Conservation (phyloP, 177 flowering plant genomes). For the Vitis hybrid region DNA sequence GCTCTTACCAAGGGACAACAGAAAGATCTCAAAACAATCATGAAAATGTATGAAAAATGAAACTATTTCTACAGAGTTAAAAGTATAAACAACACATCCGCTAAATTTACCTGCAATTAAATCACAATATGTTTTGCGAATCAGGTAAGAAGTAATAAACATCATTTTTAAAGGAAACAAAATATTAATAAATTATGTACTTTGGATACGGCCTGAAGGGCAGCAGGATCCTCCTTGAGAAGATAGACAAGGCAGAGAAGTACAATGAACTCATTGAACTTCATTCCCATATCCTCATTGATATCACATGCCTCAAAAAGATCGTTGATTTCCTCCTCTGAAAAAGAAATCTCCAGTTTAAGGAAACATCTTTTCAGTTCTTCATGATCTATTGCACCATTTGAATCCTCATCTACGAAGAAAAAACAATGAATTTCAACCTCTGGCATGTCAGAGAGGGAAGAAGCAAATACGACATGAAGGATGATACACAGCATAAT, state of each 20-base stretch:
- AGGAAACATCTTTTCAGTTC: slow-evolving; percentile 78
- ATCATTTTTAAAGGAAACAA: neutral
- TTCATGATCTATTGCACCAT: slow-evolving; percentile 75
- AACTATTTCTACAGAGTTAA: neutral
- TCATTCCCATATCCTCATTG: slow-evolving; percentile 68
- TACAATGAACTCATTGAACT: slow-evolving; percentile 91
- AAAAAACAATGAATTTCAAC: slow-evolving; percentile 6
- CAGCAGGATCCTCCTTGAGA: slow-evolving; percentile 71
- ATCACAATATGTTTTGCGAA: neutral
- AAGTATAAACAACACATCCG: too few species aligned
- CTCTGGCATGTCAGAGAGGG: neutral
- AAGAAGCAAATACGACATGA: too few species aligned
- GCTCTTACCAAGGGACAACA: neutral
- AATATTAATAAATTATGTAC: neutral
- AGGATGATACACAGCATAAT: too few species aligned
- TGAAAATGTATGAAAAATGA: neutral
- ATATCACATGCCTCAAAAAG: slow-evolving; percentile 91
- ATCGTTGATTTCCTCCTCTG: slow-evolving; percentile 81
- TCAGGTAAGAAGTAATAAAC: neutral
- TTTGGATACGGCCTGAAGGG: slow-evolving; percentile 60
- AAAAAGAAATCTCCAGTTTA: slow-evolving; percentile 63
- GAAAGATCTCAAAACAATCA: neutral
- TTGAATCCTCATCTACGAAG: slow-evolving; percentile 74
- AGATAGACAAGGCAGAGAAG: slow-evolving; percentile 95
- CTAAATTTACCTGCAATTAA: neutral